Evolutionary conservation across 805 yeast species (phyloP), one percentile per base, ranked within the genome.

Genomic region (Jamesozyma piceae): DNA sequence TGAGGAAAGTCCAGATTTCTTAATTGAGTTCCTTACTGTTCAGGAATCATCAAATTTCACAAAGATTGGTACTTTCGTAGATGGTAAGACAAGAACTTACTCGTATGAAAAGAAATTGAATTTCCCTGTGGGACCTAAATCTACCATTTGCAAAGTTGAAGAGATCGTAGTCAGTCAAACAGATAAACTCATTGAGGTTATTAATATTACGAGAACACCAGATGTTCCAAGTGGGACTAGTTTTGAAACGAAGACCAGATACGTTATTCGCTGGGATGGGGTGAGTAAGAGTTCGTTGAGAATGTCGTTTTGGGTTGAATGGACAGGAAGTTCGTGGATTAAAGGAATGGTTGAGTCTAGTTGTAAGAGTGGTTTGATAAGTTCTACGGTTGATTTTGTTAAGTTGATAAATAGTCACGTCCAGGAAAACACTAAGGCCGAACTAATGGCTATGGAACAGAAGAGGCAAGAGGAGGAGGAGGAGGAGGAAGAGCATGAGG

Each of bases 271-370:
- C 1, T 90, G 97, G 97, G 85, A 70, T 1, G 69, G 66, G 13
- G 61, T 67, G 26, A 81, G 79, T 53, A 58, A 64, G 26, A 79
- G 51, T 2, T 65, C 67, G 34, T 52, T 90, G 35, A 65, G 64
- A 35, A 61, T 83, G 17, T 72, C 87, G 10, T 82, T 74, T 58
- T 74, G 77, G 66, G 73, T 89, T 29, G 81, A 82, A 41, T 90
- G 97, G 97, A 75, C 81, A 0, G 94, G 89, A 5, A 74, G 80
- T 41, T 82, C 95, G 43, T 90, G 96, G 96, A 75, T 90, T 54
- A 89, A 86, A 57, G 73, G 82, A 10, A 77, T 94, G 34, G 80
- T 90, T 48, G 97, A 90, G 54, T 81, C 77, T 50, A 88, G 88
- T 44, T 78, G 94, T 11, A 64, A 71, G 36, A 75, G 78, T 26